Percentiles rank a stretch among this genome's conserved stretches.
Evolutionary conservation across 1,139 yeast genomes (phyloP).

Genomic region (Suhomyces terraborum): DNA sequence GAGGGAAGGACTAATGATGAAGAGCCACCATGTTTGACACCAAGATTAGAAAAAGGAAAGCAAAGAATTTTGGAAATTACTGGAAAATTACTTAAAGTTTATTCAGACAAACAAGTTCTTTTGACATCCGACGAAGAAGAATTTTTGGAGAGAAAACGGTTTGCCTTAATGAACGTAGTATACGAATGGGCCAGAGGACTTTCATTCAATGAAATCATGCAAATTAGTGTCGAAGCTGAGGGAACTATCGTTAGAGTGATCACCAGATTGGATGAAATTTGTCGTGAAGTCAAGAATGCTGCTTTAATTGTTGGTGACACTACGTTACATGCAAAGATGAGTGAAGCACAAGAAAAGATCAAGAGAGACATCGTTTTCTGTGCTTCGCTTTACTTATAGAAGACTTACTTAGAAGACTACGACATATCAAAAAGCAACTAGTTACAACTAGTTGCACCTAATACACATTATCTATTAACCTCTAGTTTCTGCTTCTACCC

Average conservation of each 20-base stretch:
- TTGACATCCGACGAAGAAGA: slow-evolving; percentile 85
- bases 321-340: slow-evolving; percentile 82
- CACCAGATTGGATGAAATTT: slow-evolving; percentile 89
- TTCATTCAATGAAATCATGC: slow-evolving; percentile 88
- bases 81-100: slow-evolving; percentile 60
- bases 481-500: slow-evolving; percentile 10
- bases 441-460: slow-evolving; percentile 4
- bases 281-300: slow-evolving; percentile 93
- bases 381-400: slow-evolving; percentile 82
- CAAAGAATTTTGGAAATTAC: slow-evolving; percentile 70
- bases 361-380: slow-evolving; percentile 97
- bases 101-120: slow-evolving; percentile 66
- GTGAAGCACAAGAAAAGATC: slow-evolving; percentile 88
- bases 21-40: slow-evolving; percentile 68
- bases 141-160: slow-evolving; percentile 78
- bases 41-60: slow-evolving; percentile 80
- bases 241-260: slow-evolving; percentile 98
- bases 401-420: neutral
- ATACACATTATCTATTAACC: slow-evolving; percentile 3
- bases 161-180: slow-evolving; percentile 88
- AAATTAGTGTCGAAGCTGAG: slow-evolving; percentile 85
- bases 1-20: slow-evolving; percentile 76
- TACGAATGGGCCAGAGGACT: slow-evolving; percentile 98
- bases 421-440: neutral
- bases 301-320: slow-evolving; percentile 95